A percentile compares a stretch with the other conserved stretches of the same genome.
phyloP scores from a whole-genome alignment of 78 protist genomes.

The Isochrysis galbana region DNA sequence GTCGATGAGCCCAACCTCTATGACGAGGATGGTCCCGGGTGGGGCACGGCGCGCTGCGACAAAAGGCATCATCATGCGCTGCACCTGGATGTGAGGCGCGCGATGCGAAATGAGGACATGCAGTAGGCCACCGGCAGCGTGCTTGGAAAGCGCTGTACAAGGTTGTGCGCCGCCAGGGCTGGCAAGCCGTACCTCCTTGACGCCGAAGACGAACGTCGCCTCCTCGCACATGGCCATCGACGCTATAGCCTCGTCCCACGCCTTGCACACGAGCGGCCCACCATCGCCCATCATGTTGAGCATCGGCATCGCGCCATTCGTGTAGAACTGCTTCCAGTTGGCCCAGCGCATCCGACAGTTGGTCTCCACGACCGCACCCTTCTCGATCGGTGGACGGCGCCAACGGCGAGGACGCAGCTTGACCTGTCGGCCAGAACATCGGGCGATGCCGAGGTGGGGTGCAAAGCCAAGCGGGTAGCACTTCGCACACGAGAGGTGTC shows the following conservation, averaged over 20 bases:
- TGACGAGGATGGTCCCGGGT: not conserved
- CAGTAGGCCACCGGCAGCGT: no score
- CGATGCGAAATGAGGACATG: no score
- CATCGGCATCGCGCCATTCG: slow-evolving; percentile 5
- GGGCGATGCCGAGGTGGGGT: no score
- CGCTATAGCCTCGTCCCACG: not conserved
- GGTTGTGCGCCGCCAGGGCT: no score
- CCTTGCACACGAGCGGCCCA: not conserved
- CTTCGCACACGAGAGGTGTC: no score
- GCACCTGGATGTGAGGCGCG: no score
- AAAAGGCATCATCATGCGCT: not conserved
- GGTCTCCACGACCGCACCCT: not conserved
- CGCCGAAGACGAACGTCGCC: slow-evolving; percentile 18
- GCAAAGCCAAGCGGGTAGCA: no score
- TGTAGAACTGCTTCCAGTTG: slow-evolving; percentile 31
- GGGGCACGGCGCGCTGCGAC: not conserved
- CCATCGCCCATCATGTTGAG: slow-evolving; percentile 22
- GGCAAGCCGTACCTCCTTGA: not conserved
- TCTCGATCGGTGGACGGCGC: slow-evolving; percentile 4
- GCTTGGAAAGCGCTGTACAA: no score
- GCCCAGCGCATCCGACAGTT: slow-evolving; percentile 11
- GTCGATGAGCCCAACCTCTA: slow-evolving; percentile 10
- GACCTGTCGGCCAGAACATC: no score
- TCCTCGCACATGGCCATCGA: slow-evolving; percentile 28
- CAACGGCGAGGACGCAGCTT: slow-evolving; percentile 7